A percentile compares a stretch with the other conserved stretches of the same genome.
phyloP scores from a whole-genome alignment of 2,329 filamentous ascomycete genomes.

The Colletotrichum falcatum region DNA sequence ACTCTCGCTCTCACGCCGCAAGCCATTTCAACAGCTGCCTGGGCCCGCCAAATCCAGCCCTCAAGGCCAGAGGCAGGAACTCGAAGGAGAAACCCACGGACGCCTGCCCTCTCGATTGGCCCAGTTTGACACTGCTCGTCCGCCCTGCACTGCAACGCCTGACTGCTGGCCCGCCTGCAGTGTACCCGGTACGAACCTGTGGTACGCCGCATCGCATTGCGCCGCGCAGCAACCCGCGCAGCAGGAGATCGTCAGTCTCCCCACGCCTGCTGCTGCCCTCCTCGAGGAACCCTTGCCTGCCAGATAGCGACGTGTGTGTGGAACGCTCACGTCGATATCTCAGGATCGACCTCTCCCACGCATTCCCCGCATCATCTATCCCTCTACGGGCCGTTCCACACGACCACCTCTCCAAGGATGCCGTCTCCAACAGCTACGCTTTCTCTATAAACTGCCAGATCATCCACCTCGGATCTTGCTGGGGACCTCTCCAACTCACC shows the following conservation, averaged over 20 bases:
- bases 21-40: constrained; percentile 55
- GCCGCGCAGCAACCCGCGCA: constrained; percentile 30
- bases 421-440: constrained; percentile 40
- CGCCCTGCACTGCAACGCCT: constrained; percentile 36
- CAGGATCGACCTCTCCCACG: constrained; percentile 36
- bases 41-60: constrained; percentile 51
- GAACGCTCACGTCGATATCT: constrained; percentile 36
- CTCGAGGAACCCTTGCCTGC: constrained; percentile 30
- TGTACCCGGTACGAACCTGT: constrained; percentile 34
- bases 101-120: constrained; percentile 39
- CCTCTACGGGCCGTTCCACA: constrained; percentile 42
- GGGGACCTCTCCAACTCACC: constrained; percentile 29
- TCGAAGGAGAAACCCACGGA: constrained; percentile 34
- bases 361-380: constrained; percentile 38
- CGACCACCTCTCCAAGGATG: constrained; percentile 42
- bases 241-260: constrained; percentile 35
- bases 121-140: constrained; percentile 32
- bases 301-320: constrained; percentile 38
- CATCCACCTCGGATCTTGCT: constrained; percentile 35
- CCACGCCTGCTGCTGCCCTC: constrained; percentile 33
- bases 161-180: constrained; percentile 33
- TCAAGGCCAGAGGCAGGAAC: constrained; percentile 44
- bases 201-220: constrained; percentile 33
- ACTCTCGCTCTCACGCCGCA: constrained; percentile 53
- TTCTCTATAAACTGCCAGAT: constrained; percentile 41